A percentile compares a stretch with the other conserved stretches of the same genome.
phyloP scores from a whole-genome alignment of 1,139 yeast species.

The Scheffersomyces illinoinensis region DNA sequence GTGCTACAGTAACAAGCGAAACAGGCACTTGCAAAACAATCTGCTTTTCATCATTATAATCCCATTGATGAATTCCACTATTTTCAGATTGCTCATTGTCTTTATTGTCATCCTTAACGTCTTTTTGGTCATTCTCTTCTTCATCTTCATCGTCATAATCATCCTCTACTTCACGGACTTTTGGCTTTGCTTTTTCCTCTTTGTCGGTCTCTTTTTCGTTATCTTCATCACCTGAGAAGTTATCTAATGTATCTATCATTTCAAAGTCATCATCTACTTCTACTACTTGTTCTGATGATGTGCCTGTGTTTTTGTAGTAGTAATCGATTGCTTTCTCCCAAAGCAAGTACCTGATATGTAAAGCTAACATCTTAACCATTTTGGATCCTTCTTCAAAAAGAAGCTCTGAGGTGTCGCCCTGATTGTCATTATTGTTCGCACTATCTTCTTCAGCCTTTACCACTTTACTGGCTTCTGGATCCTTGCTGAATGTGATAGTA shows the following conservation, averaged over 20 bases:
- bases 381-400: constrained; percentile 49
- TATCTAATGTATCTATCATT: constrained; percentile 35
- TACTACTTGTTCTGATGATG: constrained; percentile 26
- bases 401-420: constrained; percentile 19
- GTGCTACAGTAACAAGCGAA: constrained; percentile 17
- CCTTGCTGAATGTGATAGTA: constrained; percentile 30
- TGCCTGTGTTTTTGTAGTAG: constrained; percentile 37
- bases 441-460: constrained; percentile 1
- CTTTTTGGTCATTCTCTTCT: constrained; percentile 17
- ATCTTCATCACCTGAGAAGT: constrained; percentile 16
- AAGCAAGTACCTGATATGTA: constrained; percentile 65
- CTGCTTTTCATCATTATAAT: constrained; percentile 28
- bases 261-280: constrained; percentile 42
- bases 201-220: constrained; percentile 15
- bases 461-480: constrained; percentile 1
- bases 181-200: constrained; percentile 20
- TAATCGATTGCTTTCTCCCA: constrained; percentile 76
- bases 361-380: constrained; percentile 56
- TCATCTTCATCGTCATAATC: constrained; percentile 44
- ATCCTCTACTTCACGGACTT: constrained; percentile 37
- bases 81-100: constrained; percentile 16
- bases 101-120: constrained; percentile 16
- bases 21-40: constrained; percentile 33
- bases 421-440: constrained; percentile 2
- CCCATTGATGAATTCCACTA: constrained; percentile 9